phyloP scores from a whole-genome alignment of 2,329 filamentous ascomycete species.

The Phoma sp. region DNA sequence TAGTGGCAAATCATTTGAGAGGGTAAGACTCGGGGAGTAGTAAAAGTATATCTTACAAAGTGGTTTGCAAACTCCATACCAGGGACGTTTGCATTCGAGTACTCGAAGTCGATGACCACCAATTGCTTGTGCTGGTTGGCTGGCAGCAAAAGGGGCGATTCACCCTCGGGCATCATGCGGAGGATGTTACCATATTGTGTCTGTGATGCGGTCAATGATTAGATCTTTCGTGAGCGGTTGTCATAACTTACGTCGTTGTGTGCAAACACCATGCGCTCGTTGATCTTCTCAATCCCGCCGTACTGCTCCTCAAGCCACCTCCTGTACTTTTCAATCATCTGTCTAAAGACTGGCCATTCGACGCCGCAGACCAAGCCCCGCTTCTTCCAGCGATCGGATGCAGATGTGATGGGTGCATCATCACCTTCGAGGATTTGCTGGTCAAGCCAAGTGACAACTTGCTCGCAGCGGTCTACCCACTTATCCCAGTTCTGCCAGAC shows the following conservation, averaged over 20 bases:
- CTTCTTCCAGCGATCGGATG: conserved; percentile 67
- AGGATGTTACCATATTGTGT: conserved; percentile 99
- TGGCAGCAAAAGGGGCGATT: conserved; percentile 86
- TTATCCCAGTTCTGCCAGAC: conserved; percentile 96
- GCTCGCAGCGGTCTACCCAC: conserved; percentile 76
- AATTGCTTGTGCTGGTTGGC: conserved; percentile 96
- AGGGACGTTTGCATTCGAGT: conserved; percentile 85
- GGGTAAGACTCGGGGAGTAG: neutral
- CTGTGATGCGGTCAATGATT: conserved; percentile 55
- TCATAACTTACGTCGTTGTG: conserved; percentile 83
- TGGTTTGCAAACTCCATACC: conserved; percentile 97
- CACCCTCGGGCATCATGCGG: conserved; percentile 71
- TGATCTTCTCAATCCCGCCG: conserved; percentile 70
- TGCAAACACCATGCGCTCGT: conserved; percentile 85
- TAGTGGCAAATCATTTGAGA: neutral
- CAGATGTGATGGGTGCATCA: conserved; percentile 45
- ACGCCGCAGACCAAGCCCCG: conserved; percentile 82
- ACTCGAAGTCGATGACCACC: conserved; percentile 98
- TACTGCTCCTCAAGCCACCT: conserved; percentile 75
- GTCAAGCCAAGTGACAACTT: conserved; percentile 66
- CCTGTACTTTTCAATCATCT: conserved; percentile 78
- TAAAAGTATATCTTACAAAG: conserved; percentile 66
- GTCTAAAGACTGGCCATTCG: conserved; percentile 80
- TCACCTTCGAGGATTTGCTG: conserved; percentile 61
- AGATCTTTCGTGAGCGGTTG: neutral